Conservation (phyloP, 768 basidiomycete species). For the Mycena rebaudengoi region DNA sequence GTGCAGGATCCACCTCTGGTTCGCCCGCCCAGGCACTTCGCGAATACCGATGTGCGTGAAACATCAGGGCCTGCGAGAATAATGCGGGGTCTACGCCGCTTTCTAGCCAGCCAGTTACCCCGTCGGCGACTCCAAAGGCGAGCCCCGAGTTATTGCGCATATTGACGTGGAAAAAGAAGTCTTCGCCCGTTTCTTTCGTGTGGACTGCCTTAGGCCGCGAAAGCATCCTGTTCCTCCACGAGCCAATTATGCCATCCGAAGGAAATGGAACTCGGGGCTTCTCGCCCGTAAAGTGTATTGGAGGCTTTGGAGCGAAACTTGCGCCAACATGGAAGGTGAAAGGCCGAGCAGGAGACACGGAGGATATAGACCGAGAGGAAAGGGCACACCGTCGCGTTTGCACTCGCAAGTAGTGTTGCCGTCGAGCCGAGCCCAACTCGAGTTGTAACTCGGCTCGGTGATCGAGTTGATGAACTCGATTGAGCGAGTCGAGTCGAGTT, state of each 20-base stretch:
- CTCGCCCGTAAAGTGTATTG: slow-evolving; percentile 7
- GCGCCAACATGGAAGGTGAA: slow-evolving; percentile 24
- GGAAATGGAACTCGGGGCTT: slow-evolving; percentile 23
- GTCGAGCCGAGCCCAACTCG: too few species aligned
- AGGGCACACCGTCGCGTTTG: too few species aligned
- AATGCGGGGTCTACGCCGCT: slow-evolving; percentile 72
- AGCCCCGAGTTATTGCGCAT: slow-evolving; percentile 8
- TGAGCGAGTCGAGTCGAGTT: too few species aligned
- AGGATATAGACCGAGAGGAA: slow-evolving; percentile 8
- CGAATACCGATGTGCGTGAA: slow-evolving; percentile 58
- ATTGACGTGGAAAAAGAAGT: slow-evolving; percentile 22
- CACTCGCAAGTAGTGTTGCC: too few species aligned
- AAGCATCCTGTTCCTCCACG: slow-evolving; percentile 25
- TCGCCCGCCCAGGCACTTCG: slow-evolving; percentile 64
- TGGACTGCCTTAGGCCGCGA: slow-evolving; percentile 14
- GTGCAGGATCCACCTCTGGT: slow-evolving; percentile 60
- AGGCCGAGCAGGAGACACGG: slow-evolving; percentile 9
- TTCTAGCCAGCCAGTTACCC: slow-evolving; percentile 75
- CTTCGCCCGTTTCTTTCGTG: slow-evolving; percentile 21
- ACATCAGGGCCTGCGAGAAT: slow-evolving; percentile 76
- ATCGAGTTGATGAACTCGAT: too few species aligned
- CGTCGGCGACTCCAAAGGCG: slow-evolving; percentile 68
- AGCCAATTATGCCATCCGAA: slow-evolving; percentile 21
- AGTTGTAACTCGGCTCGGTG: too few species aligned
- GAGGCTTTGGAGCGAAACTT: slow-evolving; percentile 26